Evolutionary conservation across 2,329 filamentous ascomycete species (phyloP).

Genomic region (Stemphylium beticola): DNA sequence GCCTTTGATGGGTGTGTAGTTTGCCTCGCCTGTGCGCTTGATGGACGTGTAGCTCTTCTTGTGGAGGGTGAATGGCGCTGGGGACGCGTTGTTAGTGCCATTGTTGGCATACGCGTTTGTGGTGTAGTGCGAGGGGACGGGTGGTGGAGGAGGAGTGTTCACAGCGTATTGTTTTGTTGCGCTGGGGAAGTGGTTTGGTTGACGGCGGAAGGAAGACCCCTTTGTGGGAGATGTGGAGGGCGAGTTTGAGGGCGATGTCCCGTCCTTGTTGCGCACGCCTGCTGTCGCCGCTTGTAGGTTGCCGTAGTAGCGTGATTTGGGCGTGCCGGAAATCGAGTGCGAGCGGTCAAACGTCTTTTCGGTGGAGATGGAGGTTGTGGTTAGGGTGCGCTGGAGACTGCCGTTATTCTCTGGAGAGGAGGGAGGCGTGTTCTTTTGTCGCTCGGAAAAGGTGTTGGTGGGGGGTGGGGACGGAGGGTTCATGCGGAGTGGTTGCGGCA

Average conservation of each 20-base stretch:
- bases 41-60: conserved; percentile 44
- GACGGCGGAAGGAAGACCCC: conserved; percentile 17
- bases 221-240: conserved; percentile 37
- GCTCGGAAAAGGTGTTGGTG: conserved; percentile 17
- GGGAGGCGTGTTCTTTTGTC: conserved; percentile 20
- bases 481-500: conserved; percentile 54
- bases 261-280: conserved; percentile 41
- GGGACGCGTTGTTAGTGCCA: conserved; percentile 14
- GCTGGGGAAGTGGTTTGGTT: conserved; percentile 33
- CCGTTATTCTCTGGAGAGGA: not conserved
- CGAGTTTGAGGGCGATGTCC: conserved; percentile 28
- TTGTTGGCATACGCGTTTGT: conserved; percentile 1
- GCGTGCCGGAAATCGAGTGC: conserved; percentile 38
- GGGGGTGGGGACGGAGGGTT: conserved; percentile 53
- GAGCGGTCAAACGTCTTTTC: conserved; percentile 40
- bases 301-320: conserved; percentile 55
- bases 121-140: conserved; percentile 1
- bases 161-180: conserved; percentile 41
- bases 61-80: conserved; percentile 36
- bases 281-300: conserved; percentile 53
- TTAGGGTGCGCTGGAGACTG: conserved; percentile 25
- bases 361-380: conserved; percentile 36
- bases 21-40: conserved; percentile 40
- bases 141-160: conserved; percentile 24
- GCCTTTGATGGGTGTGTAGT: conserved; percentile 35